Base-by-base conservation (phyloP, 805 yeast species). In the Kuraishia hungarica region DNA sequence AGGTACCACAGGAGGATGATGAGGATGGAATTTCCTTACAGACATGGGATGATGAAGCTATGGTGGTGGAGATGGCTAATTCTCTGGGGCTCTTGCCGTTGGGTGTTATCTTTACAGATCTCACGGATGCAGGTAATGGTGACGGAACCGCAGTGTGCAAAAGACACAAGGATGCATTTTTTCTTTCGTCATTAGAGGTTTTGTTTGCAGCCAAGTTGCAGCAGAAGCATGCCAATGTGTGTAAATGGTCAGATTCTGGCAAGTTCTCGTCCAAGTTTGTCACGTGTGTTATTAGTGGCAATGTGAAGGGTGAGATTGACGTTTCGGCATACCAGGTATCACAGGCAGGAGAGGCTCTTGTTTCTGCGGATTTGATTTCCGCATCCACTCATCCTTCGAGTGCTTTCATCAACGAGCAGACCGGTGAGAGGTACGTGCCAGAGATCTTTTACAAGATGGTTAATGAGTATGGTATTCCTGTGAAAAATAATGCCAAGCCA, bases 261-360 rank as follows among this genome's bases (percentile, higher is more conserved):
- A 62, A 65, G 26, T 94, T 81, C 67, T 87, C 97, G 17, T 91
- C 97, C 8, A 89, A 90, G 65, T 94, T 90, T 67, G 93, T 92
- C 20, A 93, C 98, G 0, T 92, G 97, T 72, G 93, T 91, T 22
- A 78, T 94, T 2, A 82, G 96, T 1, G 99, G 99, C n/a, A 96
- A 96, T 59, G 66, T 77, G 15, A 71, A 82, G 52, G 94, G 96
- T 22, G 96, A 93, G 58, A 93, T 94, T 64, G 99, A 93, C 64
- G 87, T 96, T 2, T 76, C 87, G 19, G 81, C 96, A 47, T 94
- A 92, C 69, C 99, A 94, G 69, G 97, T 90, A 0, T 86, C 96
- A 3, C 83, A 83, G 35, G 79, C 84, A 56, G 97, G 96, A 0
- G 97, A 94, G 70, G 96, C 90, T 0, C 75, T 94, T 64, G 90